phyloP scores from a whole-genome alignment of 1,284 basidiomycete genomes.

The Marasmius oreades region DNA sequence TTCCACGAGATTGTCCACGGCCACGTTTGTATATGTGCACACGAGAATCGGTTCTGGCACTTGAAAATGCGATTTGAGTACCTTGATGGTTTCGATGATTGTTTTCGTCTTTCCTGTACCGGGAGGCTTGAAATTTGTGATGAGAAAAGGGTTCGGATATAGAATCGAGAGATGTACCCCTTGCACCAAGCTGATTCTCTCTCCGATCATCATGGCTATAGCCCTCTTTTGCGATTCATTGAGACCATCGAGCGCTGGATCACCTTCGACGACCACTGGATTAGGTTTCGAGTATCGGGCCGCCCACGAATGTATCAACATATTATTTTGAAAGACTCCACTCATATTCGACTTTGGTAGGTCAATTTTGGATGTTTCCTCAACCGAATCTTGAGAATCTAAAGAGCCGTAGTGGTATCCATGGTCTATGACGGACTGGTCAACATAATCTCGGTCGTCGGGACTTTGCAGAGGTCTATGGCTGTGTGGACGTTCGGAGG shows the following conservation, averaged over 20 bases:
- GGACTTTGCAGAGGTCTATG: constrained; percentile 17
- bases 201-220: constrained; percentile 83
- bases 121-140: constrained; percentile 59
- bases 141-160: neutral
- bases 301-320: constrained; percentile 76
- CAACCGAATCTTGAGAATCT: constrained; percentile 28
- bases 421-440: constrained; percentile 10
- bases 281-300: constrained; percentile 55
- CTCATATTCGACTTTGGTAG: constrained; percentile 19
- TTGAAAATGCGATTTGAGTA: constrained; percentile 86
- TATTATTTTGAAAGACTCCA: constrained; percentile 66
- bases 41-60: constrained; percentile 84
- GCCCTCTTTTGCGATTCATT: constrained; percentile 83
- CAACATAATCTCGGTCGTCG: constrained; percentile 23
- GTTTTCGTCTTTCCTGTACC: constrained; percentile 97
- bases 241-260: constrained; percentile 58
- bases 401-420: constrained; percentile 6
- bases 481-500: constrained; percentile 15
- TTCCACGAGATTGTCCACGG: constrained; percentile 90
- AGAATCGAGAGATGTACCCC: constrained; percentile 53
- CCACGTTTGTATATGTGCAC: constrained; percentile 91
- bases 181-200: constrained; percentile 80
- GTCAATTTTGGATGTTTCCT: constrained; percentile 17
- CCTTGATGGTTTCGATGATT: constrained; percentile 78
- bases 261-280: constrained; percentile 75